Evolutionary conservation across 2,329 filamentous ascomycete genomes (phyloP), one percentile per base, ranked within the genome.

Genomic region (Pseudocercospora macadamiae): DNA sequence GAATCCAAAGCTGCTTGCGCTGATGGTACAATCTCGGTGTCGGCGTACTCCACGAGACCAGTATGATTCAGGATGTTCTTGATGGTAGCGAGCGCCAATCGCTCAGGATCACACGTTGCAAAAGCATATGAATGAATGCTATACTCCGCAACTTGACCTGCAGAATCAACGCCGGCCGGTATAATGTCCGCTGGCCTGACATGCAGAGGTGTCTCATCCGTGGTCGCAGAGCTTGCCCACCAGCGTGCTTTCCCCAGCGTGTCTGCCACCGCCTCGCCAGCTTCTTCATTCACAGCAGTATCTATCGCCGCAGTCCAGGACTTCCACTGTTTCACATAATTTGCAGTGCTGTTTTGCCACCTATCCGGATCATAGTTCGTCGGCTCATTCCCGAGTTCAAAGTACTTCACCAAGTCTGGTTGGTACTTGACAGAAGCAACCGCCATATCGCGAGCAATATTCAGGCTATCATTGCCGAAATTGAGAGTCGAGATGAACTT

Each of bases 301-400:
- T 70, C 68, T 16, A 70, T 71, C 16, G 64, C 51, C 3, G 56
- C 37, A 2, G 68, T 71, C 61, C 64, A 71, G n/a, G 66, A 60
- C 37, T 68, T 61, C 69, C 69, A 71, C 48, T 71, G 68, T n/a
- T 61, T 52, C 8, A 71, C 64, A 52, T 71, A 71, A 16, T 65
- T 65, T 12, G 55, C 54, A 2, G 68, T 70, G 28, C 59, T 67
- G 51, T 66, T 63, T 7, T 62, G 47, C 66, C 66, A 71, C 34
- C 69, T 55, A 14, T 56, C 51, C 14, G 57, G 57, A 18, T 62
- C 53, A 44, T 71, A 70, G 42, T 70, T 70, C 2, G 67, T 71
- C 4, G 69, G 69, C 54, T 71, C 68, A 36, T 71, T 71, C 6
- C 69, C 69, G 10, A 71, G 66, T 51, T 70, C 69, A 26, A 70